Base-by-base conservation (phyloP, 2,329 filamentous ascomycete species). In the Macrophomina pseudophaseolina region DNA sequence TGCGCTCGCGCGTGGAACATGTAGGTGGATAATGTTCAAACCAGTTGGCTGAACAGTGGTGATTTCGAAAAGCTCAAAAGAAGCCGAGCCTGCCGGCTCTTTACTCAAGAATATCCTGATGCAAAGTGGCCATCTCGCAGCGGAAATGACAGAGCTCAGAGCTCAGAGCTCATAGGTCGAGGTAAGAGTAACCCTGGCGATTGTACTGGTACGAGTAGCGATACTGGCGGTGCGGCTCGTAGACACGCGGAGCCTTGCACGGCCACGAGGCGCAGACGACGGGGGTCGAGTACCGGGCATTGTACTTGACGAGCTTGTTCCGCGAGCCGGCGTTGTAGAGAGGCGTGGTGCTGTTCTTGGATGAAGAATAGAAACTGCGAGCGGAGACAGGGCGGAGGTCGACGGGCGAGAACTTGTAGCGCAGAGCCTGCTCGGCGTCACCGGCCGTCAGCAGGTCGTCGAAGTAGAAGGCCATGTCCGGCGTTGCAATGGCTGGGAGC, bases 391-490 rank as follows among this genome's bases (percentile, higher is more conserved):
- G 28, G 7, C 51, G 52, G 14, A 58, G 23, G 44, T 64, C 60
- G 60, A 53, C 46, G 28, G 5, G 46, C 6, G 60, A 53, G 35
- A 64, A 52, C n/a, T 64, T 64, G 48, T 35, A 64, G 16, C 60
- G 60, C 23, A 64, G 38, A 4, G 60, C 60, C 46, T 64, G 60
- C 42, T 59, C 53, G 18, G 64, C 64, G 53, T 66, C 64, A 33
- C 42, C 35, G 11, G 64, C 64, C 2, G 64, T 51, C 33, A 66
- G 64, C 12, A 51, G 8, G 16, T 66, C 54, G 53, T 66, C 64
- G 44, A 66, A 66, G 54, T 66, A 60, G 46, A 66, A 66, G 23
- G 63, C 53, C 63, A 65, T 65, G 32, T 9, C 46, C 4, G 4
- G 48, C 18, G 46, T 18, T 49, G 46, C 18, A 18, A 23, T n/a